A percentile compares a stretch with the other conserved stretches of the same genome.
Conservation (phyloP, 768 basidiomycete species). For the Sarcomyxa edulis region DNA sequence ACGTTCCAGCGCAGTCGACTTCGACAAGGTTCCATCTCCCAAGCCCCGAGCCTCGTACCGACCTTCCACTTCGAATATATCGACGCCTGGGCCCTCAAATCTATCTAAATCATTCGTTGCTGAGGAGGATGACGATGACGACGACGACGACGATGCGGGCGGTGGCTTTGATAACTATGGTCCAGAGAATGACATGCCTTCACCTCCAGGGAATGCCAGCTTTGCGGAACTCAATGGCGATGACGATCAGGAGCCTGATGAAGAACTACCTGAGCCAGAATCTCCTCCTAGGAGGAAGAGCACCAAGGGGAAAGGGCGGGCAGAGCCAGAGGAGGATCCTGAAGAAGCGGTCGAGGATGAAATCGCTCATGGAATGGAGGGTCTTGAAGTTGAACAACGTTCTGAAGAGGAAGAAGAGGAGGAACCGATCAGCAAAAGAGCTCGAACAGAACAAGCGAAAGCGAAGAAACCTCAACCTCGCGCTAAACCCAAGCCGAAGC, state of each 20-base stretch:
- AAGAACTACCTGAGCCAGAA: slow-evolving; percentile 16
- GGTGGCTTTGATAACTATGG: slow-evolving; percentile 22
- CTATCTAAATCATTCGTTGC: slow-evolving; percentile 29
- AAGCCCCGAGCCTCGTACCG: slow-evolving; percentile 27
- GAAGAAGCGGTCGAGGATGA: slow-evolving; percentile 25
- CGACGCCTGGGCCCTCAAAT: slow-evolving; percentile 34
- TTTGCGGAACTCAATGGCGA: slow-evolving; percentile 35
- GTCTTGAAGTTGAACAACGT: neutral
- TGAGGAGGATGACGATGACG: slow-evolving; percentile 25
- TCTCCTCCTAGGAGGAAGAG: slow-evolving; percentile 22
- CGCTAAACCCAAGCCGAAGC: slow-evolving; percentile 20
- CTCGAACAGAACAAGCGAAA: slow-evolving; percentile 9
- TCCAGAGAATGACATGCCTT: slow-evolving; percentile 16
- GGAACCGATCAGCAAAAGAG: slow-evolving; percentile 15
- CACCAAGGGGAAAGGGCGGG: slow-evolving; percentile 33
- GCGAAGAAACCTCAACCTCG: slow-evolving; percentile 14
- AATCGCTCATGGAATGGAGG: slow-evolving; percentile 8
- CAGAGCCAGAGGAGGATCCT: slow-evolving; percentile 28
- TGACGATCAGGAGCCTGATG: slow-evolving; percentile 17
- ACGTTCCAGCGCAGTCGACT: slow-evolving; percentile 52
- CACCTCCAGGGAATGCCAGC: slow-evolving; percentile 31
- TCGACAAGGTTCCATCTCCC: slow-evolving; percentile 61
- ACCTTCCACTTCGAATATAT: slow-evolving; percentile 21
- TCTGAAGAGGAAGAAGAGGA: slow-evolving; percentile 24
- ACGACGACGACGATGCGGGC: slow-evolving; percentile 18